Evolutionary conservation across 441 rosid genomes (phyloP), one percentile per base, ranked within the genome.

Genomic region (Euphorbia corollata): DNA sequence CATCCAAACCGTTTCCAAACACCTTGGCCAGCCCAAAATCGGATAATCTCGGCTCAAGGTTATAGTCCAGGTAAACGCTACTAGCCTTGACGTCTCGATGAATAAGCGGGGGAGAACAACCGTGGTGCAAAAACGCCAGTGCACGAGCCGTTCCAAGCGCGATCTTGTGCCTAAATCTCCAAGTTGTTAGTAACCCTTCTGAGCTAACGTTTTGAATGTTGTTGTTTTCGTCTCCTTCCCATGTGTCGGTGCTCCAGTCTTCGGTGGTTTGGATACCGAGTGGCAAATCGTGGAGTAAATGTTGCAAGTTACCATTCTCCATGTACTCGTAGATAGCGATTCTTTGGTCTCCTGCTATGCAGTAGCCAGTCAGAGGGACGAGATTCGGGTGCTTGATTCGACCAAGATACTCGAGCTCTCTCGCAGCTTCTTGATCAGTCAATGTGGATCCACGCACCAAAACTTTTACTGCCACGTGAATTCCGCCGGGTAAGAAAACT

Each of bases 251-350:
- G 81, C 90, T 88, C 98, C 98, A 92, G 63, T 90, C 97, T 53
- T 92, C 97, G 0, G 91, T 86, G 57, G 79, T 72, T 57, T 88
- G 95, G 73, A 86, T 76, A 45, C 91, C 94, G 41, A 92, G 94
- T 0, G 98, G 98, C 69, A 92, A 72, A 78, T 92, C 96, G 36
- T 88, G 85, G 56, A 92, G 90, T 80, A 90, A 69, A 74, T 87
- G 87, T 75, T 92, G 97, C 84, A 92, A 78, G 90, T 90, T 92
- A 38, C 98, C 98, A 0, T 92, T 90, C 80, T 90, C 97, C 98
- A 92, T 92, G 74, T 90, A 92, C 72, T 92, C 92, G 54, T 92
- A 92, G n/a, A 92, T 88, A 8, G 96, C 97, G 18, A 92, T 92
- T 79, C 97, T 80, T 75, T 92, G 97, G 47, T 90, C 97, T 64